Evolutionary conservation across 345 rosid species (phyloP).

Genomic region (Rhodamnia argentea): DNA sequence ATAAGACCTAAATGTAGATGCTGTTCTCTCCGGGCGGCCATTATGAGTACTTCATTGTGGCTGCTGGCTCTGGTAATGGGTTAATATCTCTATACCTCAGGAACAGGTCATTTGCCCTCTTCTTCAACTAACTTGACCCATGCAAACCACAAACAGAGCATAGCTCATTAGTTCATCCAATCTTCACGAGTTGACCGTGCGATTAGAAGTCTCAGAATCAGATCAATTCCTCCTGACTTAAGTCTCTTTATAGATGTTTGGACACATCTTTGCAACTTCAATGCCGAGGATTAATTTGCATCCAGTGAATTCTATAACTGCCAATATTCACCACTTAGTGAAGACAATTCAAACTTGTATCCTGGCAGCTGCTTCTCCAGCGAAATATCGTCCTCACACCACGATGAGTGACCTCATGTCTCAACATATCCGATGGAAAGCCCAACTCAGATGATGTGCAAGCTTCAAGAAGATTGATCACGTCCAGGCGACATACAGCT

Average conservation of each 20-base stretch:
- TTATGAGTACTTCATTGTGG: background rate
- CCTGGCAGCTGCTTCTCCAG: background rate
- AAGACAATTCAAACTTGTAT: background rate
- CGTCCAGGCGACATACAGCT: background rate
- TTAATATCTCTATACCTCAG: background rate
- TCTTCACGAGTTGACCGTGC: background rate
- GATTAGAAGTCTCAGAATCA: background rate
- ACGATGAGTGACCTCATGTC: background rate
- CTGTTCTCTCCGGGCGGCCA: background rate
- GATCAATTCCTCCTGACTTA: background rate
- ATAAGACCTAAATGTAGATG: background rate
- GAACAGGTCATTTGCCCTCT: background rate
- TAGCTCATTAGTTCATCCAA: background rate
- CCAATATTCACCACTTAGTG: background rate
- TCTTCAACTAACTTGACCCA: background rate
- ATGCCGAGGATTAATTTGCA: background rate
- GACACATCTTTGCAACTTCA: background rate
- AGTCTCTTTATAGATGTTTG: background rate
- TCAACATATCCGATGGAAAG: background rate
- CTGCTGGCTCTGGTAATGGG: background rate
- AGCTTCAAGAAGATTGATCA: background rate
- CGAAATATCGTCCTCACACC: background rate
- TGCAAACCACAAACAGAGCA: background rate
- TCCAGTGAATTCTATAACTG: background rate
- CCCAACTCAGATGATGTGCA: background rate